A percentile compares a stretch with the other conserved stretches of the same genome.
These are phyloP conservation scores for Diplogelasinospora grovesii DNA, from an alignment of 495 filamentous ascomycete species.

Conservation along the genomic window DNA sequence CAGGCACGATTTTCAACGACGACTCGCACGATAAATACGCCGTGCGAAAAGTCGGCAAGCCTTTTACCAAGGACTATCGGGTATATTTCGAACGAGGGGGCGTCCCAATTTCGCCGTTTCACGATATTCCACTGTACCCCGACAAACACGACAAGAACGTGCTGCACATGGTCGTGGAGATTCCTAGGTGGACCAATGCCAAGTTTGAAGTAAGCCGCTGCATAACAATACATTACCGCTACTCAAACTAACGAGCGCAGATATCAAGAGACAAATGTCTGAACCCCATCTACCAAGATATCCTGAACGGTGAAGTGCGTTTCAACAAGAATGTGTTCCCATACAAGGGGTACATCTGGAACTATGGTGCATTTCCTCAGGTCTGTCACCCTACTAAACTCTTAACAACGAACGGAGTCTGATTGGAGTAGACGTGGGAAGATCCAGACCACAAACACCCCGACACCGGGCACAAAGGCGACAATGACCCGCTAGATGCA, in stretches of 20 bases:
- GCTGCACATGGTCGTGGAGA: conserved; percentile 26
- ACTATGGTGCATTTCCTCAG: conserved; percentile 22
- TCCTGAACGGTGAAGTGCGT: conserved; percentile 4
- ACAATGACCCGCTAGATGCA: conserved; percentile 23
- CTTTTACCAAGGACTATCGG: conserved; percentile 18
- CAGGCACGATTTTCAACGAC: too few relatives aligned
- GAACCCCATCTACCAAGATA: conserved; percentile 22
- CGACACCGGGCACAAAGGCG: conserved; percentile 5
- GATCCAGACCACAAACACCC: conserved; percentile 8
- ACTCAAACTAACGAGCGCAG: conserved; percentile 4
- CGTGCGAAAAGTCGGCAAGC: conserved; percentile 9
- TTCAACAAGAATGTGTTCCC: conserved; percentile 18
- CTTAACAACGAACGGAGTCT: neutral
- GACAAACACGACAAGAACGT: conserved; percentile 12
- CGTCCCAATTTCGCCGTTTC: conserved; percentile 21
- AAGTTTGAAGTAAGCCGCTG: conserved; percentile 21
- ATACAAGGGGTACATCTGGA: conserved; percentile 23
- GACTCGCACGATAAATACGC: too few relatives aligned
- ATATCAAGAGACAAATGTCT: conserved; percentile 14
- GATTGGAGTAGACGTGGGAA: conserved; percentile 17
- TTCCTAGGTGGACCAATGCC: conserved; percentile 23
- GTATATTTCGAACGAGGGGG: conserved; percentile 19
- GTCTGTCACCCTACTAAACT: conserved; percentile 1
- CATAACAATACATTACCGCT: neutral
- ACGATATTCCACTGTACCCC: conserved; percentile 24